Evolutionary conservation across 768 basidiomycete species (phyloP).

Genomic region (Lactifluus pinguis): DNA sequence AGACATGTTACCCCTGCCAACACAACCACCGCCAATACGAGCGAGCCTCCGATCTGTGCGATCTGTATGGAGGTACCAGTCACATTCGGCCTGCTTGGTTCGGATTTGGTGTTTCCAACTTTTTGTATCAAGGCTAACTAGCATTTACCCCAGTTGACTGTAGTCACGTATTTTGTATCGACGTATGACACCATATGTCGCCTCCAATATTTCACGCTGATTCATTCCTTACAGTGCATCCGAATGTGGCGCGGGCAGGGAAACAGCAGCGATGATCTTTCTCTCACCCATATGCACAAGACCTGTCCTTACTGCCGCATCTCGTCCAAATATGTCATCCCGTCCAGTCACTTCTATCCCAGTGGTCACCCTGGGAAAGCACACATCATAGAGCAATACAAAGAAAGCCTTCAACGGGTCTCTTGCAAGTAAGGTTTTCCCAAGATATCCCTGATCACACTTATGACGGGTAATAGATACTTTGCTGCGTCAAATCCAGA

Average conservation of each 20-base stretch:
- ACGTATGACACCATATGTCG: constrained; percentile 32
- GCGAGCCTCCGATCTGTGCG: constrained; percentile 47
- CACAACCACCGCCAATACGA: background rate
- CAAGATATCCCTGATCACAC: background rate
- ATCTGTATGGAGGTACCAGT: constrained; percentile 70
- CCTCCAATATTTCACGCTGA: background rate
- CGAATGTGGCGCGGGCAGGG: constrained; percentile 65
- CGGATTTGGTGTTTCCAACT: background rate
- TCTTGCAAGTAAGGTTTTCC: constrained; percentile 50
- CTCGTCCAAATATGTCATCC: constrained; percentile 58
- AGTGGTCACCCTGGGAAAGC: constrained; percentile 46
- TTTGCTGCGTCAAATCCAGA: constrained; percentile 45
- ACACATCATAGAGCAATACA: constrained; percentile 47
- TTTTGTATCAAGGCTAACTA: constrained; percentile 11
- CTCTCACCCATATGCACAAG: constrained; percentile 55
- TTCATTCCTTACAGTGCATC: constrained; percentile 47
- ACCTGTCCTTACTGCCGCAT: constrained; percentile 72
- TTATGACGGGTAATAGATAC: constrained; percentile 35
- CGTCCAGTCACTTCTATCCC: constrained; percentile 60
- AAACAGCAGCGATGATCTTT: constrained; percentile 41
- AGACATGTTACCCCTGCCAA: constrained; percentile 35
- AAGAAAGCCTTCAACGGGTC: constrained; percentile 61
- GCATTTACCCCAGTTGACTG: constrained; percentile 45
- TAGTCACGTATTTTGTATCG: constrained; percentile 69
- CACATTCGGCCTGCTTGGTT: constrained; percentile 61